phyloP scores from a whole-genome alignment of 306 rosid species.

The Psophocarpus tetragonolobus region DNA sequence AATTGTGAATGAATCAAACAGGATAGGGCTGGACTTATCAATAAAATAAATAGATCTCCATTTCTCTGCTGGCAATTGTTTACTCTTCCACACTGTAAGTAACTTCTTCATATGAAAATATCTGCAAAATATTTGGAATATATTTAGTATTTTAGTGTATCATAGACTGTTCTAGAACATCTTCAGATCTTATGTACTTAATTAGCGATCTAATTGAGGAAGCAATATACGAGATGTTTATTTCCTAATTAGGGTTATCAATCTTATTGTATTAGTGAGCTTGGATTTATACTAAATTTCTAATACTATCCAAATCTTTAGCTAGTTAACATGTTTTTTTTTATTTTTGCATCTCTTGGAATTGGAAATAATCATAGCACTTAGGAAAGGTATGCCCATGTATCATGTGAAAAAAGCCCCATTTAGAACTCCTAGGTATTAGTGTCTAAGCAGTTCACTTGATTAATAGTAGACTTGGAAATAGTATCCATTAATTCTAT shows the following conservation, averaged over 20 bases:
- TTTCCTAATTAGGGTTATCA: background rate
- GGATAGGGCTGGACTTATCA: constrained; percentile 94
- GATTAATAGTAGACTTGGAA: background rate
- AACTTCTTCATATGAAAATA: constrained; percentile 6
- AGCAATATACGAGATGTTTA: background rate
- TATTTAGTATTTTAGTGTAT: background rate
- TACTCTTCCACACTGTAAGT: constrained; percentile 91
- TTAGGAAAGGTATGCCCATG: background rate
- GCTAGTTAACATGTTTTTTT: too few species aligned
- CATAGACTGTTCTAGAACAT: background rate
- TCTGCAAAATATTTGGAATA: background rate
- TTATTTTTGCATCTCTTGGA: background rate
- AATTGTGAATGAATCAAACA: constrained; percentile 51
- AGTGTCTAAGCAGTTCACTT: background rate
- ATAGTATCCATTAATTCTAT: background rate
- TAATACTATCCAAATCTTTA: background rate
- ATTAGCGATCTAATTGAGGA: background rate
- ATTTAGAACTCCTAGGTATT: background rate
- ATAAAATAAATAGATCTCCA: constrained; percentile 86
- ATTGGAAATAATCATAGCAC: background rate
- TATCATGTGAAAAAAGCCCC: background rate
- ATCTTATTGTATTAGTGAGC: background rate
- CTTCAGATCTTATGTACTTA: background rate
- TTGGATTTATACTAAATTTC: constrained; percentile 4
- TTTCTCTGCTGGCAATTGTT: constrained; percentile 90